A percentile compares a stretch with the other conserved stretches of the same genome.
phyloP scores from a whole-genome alignment of 441 rosid species.

The Adansonia gregorii region DNA sequence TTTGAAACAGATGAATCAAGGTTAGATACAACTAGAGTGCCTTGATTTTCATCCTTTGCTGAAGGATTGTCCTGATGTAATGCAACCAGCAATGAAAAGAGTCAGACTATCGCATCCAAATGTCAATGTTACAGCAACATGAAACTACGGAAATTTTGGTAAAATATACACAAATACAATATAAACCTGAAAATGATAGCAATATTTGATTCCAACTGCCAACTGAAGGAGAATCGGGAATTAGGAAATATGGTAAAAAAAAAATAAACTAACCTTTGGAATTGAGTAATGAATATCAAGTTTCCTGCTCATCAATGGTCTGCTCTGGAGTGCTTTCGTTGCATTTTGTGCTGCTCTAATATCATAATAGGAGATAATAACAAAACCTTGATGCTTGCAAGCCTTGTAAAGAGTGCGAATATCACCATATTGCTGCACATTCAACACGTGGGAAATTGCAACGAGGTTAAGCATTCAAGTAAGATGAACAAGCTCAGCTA shows the following conservation, averaged over 20 bases:
- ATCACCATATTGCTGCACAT: conserved; percentile 63
- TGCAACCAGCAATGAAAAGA: neutral
- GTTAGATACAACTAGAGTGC: conserved; percentile 51
- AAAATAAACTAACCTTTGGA: conserved; percentile 47
- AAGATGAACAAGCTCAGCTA: too few relatives aligned
- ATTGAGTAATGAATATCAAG: conserved; percentile 65
- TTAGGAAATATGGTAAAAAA: too few relatives aligned
- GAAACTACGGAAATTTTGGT: too few relatives aligned
- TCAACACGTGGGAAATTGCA: too few relatives aligned
- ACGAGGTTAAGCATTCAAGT: too few relatives aligned
- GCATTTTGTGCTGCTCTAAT: conserved; percentile 71
- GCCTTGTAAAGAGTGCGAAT: conserved; percentile 55
- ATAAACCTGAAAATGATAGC: too few relatives aligned
- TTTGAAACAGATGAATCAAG: conserved; percentile 59
- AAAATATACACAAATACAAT: too few relatives aligned
- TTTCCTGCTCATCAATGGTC: conserved; percentile 50
- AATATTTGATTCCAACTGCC: too few relatives aligned
- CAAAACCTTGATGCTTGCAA: conserved; percentile 63
- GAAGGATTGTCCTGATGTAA: conserved; percentile 50
- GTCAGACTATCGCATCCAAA: too few relatives aligned
- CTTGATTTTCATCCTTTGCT: conserved; percentile 51
- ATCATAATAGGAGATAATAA: conserved; percentile 65
- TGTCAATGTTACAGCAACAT: too few relatives aligned
- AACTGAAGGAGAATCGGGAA: too few relatives aligned
- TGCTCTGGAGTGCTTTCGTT: conserved; percentile 54